phyloP scores from a whole-genome alignment of 768 basidiomycete species.

The Tulasnella sp. region DNA sequence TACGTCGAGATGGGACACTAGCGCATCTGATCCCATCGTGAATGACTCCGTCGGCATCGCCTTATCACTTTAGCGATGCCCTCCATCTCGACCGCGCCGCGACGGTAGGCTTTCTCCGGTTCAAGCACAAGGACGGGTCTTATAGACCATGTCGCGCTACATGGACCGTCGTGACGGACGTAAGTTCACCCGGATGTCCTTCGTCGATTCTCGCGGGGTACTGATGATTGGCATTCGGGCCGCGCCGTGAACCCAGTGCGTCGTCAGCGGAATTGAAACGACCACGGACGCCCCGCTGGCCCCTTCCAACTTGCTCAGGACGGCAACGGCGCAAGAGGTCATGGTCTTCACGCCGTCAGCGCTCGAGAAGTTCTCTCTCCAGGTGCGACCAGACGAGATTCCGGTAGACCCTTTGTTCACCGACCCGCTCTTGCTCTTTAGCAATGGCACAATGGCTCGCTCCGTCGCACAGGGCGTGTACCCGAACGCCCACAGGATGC shows the following conservation, averaged over 20 bases:
- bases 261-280: slow-evolving; percentile 10
- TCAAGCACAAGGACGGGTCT: slow-evolving; percentile 14
- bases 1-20: neutral
- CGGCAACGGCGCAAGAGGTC: slow-evolving; percentile 15
- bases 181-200: neutral
- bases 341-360: slow-evolving; percentile 10
- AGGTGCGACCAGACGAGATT: neutral
- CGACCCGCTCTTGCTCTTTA: neutral
- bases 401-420: neutral
- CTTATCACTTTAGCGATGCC: neutral
- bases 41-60: neutral
- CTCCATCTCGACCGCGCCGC: slow-evolving; percentile 9
- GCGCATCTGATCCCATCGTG: neutral
- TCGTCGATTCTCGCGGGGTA: neutral
- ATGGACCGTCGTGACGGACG: slow-evolving; percentile 13
- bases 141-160: neutral
- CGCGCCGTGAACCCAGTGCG: slow-evolving; percentile 2
- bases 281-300: slow-evolving; percentile 3
- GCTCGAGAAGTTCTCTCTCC: slow-evolving; percentile 5
- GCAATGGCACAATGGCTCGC: slow-evolving; percentile 13
- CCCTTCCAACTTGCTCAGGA: slow-evolving; percentile 3
- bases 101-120: slow-evolving; percentile 12
- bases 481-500: slow-evolving; percentile 6
- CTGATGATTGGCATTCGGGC: neutral
- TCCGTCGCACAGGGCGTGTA: neutral